phyloP scores from a whole-genome alignment of 2,329 filamentous ascomycete genomes.

The Rhinocladiella similis region DNA sequence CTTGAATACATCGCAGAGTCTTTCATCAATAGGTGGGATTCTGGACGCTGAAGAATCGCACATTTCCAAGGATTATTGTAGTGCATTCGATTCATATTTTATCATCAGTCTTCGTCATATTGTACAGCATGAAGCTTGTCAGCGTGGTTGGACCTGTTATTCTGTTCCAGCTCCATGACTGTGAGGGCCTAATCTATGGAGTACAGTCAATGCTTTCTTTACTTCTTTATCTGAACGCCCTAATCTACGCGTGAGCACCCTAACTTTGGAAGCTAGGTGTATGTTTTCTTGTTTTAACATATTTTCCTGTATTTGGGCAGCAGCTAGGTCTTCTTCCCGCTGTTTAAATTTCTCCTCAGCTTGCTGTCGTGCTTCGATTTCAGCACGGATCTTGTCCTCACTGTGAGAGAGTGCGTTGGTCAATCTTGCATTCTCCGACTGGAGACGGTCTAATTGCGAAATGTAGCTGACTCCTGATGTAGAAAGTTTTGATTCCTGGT shows the following conservation, averaged over 20 bases:
- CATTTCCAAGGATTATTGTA: too few species aligned
- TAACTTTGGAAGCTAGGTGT: neutral
- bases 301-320: neutral
- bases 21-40: too few species aligned
- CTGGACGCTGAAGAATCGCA: too few species aligned
- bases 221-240: conserved; percentile 3
- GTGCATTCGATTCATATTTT: too few species aligned
- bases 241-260: neutral
- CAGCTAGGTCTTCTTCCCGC: neutral
- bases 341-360: neutral
- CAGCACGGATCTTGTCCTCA: neutral
- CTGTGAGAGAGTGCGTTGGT: neutral
- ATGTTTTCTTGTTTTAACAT: neutral
- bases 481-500: neutral
- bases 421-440: conserved; percentile 2
- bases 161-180: too few species aligned
- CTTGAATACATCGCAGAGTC: too few species aligned
- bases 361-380: neutral
- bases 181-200: neutral
- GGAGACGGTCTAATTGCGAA: neutral
- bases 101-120: too few species aligned
- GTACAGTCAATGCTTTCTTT: neutral
- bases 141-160: too few species aligned
- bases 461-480: neutral
- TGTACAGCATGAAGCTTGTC: too few species aligned